Evolutionary conservation across 2,329 filamentous ascomycete genomes (phyloP).

Genomic region (Aschersonia sp.): DNA sequence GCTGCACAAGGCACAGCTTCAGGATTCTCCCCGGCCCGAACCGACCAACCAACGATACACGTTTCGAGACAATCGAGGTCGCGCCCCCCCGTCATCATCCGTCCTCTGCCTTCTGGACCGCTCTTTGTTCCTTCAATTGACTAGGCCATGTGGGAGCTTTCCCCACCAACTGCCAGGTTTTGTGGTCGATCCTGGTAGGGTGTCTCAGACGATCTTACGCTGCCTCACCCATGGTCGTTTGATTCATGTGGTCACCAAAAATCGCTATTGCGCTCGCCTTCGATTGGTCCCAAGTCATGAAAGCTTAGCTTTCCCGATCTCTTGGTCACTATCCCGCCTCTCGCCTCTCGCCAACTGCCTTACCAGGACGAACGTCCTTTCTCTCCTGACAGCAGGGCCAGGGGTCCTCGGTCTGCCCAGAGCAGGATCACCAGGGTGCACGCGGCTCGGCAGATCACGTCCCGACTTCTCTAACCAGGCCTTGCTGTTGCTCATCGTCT

Average conservation of each 20-base stretch:
- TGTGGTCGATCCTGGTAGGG: background rate
- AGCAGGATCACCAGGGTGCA: background rate
- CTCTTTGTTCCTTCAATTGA: background rate
- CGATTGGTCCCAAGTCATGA: background rate
- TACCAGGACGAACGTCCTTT: background rate
- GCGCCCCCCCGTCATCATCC: slow-evolving; percentile 4
- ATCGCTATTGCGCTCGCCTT: background rate
- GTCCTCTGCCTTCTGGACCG: background rate
- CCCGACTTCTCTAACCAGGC: background rate
- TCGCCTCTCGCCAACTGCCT: background rate
- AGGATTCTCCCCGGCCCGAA: background rate
- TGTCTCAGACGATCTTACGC: slow-evolving; percentile 1
- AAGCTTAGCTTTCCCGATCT: background rate
- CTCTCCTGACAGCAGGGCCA: background rate
- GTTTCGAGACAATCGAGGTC: slow-evolving; percentile 7
- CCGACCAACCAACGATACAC: background rate
- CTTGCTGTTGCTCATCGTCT: background rate
- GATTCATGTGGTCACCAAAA: background rate
- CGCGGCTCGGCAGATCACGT: background rate
- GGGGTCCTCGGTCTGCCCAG: slow-evolving; percentile 1
- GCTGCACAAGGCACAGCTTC: background rate
- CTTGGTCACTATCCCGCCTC: no score
- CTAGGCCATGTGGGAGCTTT: background rate
- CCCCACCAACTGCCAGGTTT: background rate
- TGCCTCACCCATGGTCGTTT: background rate